Base-by-base conservation (phyloP, 164 flowering plant genomes). In the Cinnamomum chago region DNA sequence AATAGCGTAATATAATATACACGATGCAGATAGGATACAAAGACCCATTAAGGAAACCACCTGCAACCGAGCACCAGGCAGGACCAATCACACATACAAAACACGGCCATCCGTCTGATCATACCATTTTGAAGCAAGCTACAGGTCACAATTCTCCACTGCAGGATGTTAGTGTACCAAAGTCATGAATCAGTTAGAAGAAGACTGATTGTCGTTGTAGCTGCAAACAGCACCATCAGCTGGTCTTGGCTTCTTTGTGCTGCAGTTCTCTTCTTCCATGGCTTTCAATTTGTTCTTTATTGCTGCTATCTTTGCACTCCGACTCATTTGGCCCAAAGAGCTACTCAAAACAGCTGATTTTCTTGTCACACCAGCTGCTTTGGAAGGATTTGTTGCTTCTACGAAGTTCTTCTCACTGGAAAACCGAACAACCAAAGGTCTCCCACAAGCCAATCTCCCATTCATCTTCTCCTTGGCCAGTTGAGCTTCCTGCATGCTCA, bases 401-500 rank as follows among this genome's bases (percentile, higher is more conserved):
- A 74, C 77, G 73, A 80, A 25, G 79, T 68, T 58, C 69, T 90
- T 94, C 84, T 94, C 98, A 67, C 87, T 85, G 22, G 97, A 90
- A 52, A 90, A 87, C 14, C 90, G 95, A 51, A 94, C 94, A 72
- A 90, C 87, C 81, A 92, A 78, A 51, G 97, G 97, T 20, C 98
- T 92, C 1, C 95, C 95, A 83, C 90, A 86, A 66, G 90, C 94
- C 79, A 90, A 76, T 76, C 84, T 90, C 52, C 96, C 96, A 76
- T 92, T 85, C 96, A 94, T 92, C 83, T 88, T 92, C 86, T 92
- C 94, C 85, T 89, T 90, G 35, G 97, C 98, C 80, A 84, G 50
- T 82, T 82, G 73, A 75, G 97, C 98, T 85, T 94, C 97, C 98
- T 94, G 89, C 94, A 87, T 88, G 64, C 97, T 90, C 91, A 94